A percentile compares a stretch with the other conserved stretches of the same genome.
Conservation (phyloP, 495 filamentous ascomycete genomes). For the Penicillium subrubescens region DNA sequence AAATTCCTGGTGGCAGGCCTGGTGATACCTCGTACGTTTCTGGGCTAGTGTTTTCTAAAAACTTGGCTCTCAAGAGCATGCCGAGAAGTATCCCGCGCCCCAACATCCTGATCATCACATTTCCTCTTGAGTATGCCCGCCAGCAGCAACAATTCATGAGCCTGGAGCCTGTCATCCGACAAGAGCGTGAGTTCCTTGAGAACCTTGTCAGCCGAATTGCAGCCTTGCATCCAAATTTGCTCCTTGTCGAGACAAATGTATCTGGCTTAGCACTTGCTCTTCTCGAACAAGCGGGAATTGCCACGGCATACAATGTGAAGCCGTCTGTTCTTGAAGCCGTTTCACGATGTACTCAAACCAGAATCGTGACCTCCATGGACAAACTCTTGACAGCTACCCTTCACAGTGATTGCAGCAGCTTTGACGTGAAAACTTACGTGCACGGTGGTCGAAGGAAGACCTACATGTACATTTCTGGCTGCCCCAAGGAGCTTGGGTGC, state of each 20-base stretch:
- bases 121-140: constrained; percentile 93
- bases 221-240: constrained; percentile 76
- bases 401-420: constrained; percentile 77
- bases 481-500: constrained; percentile 89
- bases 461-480: constrained; percentile 93
- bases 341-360: constrained; percentile 83
- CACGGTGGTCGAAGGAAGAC: constrained; percentile 83
- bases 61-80: constrained; percentile 95
- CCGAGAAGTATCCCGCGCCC: constrained; percentile 80
- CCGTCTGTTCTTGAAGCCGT: constrained; percentile 93
- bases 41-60: constrained; percentile 95
- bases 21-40: constrained; percentile 93
- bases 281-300: constrained; percentile 82
- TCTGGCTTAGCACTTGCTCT: constrained; percentile 88
- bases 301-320: constrained; percentile 95
- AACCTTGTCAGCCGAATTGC: constrained; percentile 93
- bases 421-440: constrained; percentile 94
- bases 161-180: constrained; percentile 91
- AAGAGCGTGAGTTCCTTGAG: constrained; percentile 91
- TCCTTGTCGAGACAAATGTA: constrained; percentile 88
- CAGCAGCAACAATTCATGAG: constrained; percentile 99
- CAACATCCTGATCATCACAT: constrained; percentile 89
- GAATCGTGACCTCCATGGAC: constrained; percentile 92
- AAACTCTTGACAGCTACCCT: constrained; percentile 84
- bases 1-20: constrained; percentile 85